Conservation (phyloP, 148 eudicot genomes). For the Limonium bicolor region DNA sequence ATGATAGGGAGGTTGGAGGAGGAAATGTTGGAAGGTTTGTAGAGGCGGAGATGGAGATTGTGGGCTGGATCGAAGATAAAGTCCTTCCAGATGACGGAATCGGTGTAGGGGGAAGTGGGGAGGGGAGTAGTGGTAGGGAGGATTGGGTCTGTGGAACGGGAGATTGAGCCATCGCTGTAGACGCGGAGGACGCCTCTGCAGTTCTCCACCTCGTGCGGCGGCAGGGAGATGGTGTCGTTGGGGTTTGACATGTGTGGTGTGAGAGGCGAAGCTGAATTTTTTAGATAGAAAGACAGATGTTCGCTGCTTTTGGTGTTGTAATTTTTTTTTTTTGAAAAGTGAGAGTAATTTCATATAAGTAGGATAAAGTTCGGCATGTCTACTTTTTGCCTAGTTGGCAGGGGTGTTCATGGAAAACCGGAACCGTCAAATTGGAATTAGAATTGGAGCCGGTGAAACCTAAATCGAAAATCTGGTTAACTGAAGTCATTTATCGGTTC, state of each 20-base stretch:
- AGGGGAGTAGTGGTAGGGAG: constrained; percentile 25
- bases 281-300: too few relatives aligned
- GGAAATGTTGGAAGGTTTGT: constrained; percentile 26
- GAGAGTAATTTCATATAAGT: too few relatives aligned
- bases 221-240: not conserved
- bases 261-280: not conserved
- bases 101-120: constrained; percentile 28
- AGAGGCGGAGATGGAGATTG: constrained; percentile 39
- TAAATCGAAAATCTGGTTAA: too few relatives aligned
- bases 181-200: constrained; percentile 43
- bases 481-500: too few relatives aligned
- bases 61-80: constrained; percentile 17
- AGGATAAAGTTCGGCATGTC: too few relatives aligned
- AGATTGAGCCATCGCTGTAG: constrained; percentile 36
- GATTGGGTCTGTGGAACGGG: constrained; percentile 27
- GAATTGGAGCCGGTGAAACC: too few relatives aligned
- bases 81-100: constrained; percentile 36
- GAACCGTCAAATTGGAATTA: too few relatives aligned
- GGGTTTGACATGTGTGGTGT: not conserved
- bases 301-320: too few relatives aligned
- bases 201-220: constrained; percentile 32
- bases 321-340: too few relatives aligned
- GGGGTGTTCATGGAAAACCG: too few relatives aligned
- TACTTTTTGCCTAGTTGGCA: too few relatives aligned
- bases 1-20: constrained; percentile 33